Conservation (phyloP, 176 grass and related monocot species). For the Leersia perrieri region DNA sequence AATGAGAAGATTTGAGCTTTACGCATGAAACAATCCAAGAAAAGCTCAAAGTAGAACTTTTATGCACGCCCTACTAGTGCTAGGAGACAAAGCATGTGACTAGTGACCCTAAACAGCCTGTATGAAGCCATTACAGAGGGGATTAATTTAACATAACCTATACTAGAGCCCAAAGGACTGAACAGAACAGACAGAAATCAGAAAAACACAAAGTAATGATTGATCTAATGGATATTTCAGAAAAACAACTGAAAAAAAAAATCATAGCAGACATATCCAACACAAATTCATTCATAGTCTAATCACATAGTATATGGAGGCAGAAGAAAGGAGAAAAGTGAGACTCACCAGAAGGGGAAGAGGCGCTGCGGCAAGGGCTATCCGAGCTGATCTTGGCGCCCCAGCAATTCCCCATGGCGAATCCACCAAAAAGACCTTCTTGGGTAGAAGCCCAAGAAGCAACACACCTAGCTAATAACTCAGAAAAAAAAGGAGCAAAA, state of each 20-base stretch:
- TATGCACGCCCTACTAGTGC: background rate
- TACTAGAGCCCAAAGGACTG: background rate
- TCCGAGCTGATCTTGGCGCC: conserved; percentile 74
- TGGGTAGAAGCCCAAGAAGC: background rate
- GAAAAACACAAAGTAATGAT: background rate
- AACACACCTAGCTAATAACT: background rate
- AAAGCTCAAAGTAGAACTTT: background rate
- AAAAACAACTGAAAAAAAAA: background rate
- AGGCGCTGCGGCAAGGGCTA: conserved; percentile 32
- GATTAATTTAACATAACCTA: background rate
- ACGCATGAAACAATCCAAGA: conserved; percentile 10
- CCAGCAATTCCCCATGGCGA: conserved; percentile 70
- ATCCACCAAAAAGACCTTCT: background rate
- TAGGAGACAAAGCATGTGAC: conserved; percentile 4
- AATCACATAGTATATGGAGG: background rate
- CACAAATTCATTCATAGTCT: background rate
- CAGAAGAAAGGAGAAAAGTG: background rate
- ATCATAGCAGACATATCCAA: background rate
- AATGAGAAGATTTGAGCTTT: background rate
- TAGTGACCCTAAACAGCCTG: background rate
- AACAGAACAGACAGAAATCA: background rate
- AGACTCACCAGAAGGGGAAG: conserved; percentile 34
- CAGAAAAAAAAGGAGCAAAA: background rate
- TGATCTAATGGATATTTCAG: background rate
- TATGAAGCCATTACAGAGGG: background rate